Base-by-base conservation (phyloP, 192 early-diverging fungal species). In the Paraglomus brasilianum region DNA sequence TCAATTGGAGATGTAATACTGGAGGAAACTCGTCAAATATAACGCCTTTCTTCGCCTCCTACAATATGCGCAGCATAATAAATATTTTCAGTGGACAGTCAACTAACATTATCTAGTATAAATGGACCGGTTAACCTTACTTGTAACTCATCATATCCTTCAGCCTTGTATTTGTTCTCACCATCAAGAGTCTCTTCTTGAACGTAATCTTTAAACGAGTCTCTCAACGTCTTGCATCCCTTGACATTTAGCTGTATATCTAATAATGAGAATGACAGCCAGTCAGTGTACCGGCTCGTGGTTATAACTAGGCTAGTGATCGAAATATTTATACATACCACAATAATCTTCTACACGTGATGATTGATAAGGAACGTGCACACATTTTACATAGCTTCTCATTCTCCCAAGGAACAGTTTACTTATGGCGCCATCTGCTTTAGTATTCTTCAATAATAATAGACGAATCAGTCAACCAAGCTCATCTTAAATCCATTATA, bases 161-260 rank as follows among this genome's bases (percentile, higher is more conserved):
- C 95, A n/a, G 95, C 93, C 71, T 82, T 76, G 70, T 99, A 99
- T 79, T 91, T 92, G 82, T 99, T 99, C 19, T 99, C 95, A 24
- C 95, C 97, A 65, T 98, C 93, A 38, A 99, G 80, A 40, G 83
- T 93, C 77, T 99, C 97, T 43, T 93, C 91, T 43, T 85, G 84
- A 53, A 92, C 85, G 75, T 97, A 97, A 60, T 96, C 89, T 47
- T 78, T 85, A 75, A 99, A 99, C 6, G 95, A 97, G 22, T 95
- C 94, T 39, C 81, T 67, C 51, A 99, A 76, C 56, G 85, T 90
- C 17, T 87, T 89, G 77, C 89, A 92, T 5, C 95, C 95, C 79
- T 98, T 98, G 60, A 99, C 96, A 78, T 98, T 95, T 40, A 98
- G 82, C 72, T 95, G 93, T 61, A 99, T 94, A 77, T 99, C 94